Evolutionary conservation across 208 protist species (phyloP).

Genomic region (Crithidia fasciculata): DNA sequence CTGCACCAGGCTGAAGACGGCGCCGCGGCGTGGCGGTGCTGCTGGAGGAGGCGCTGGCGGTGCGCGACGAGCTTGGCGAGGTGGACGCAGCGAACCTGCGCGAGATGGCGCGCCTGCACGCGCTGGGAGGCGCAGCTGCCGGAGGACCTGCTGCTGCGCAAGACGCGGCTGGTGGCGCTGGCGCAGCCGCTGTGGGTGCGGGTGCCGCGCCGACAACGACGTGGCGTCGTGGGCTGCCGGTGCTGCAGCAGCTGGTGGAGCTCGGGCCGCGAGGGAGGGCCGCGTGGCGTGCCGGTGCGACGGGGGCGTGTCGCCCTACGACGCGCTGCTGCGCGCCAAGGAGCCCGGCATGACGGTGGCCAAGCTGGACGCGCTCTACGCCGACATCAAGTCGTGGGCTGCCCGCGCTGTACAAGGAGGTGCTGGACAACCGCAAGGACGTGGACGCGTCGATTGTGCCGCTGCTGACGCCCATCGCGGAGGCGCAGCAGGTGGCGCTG

Average conservation of each 20-base stretch:
- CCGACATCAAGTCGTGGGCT: conserved; percentile 69
- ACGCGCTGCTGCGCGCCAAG: conserved; percentile 64
- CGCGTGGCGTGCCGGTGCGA: conserved; percentile 15
- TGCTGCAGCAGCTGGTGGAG: conserved; percentile 52
- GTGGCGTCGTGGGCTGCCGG: conserved; percentile 52
- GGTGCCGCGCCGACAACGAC: conserved; percentile 51
- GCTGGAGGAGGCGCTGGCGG: not conserved
- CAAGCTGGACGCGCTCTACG: conserved; percentile 58
- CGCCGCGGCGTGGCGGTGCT: conserved; percentile 1
- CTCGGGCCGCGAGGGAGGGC: conserved; percentile 50
- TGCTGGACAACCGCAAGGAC: conserved; percentile 45
- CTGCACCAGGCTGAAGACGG: conserved; percentile 31
- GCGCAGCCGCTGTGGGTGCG: conserved; percentile 44
- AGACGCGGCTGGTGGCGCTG: conserved; percentile 35
- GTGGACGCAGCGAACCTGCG: conserved; percentile 55
- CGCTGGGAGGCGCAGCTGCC: conserved; percentile 35
- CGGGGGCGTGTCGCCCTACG: conserved; percentile 38
- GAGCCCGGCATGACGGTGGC: conserved; percentile 68
- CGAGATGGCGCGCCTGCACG: conserved; percentile 45
- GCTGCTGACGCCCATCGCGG: conserved; percentile 36
- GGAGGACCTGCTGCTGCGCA: conserved; percentile 43
- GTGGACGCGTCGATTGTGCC: conserved; percentile 15
- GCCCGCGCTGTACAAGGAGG: conserved; percentile 50
- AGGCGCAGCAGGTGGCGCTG: conserved; percentile 44
- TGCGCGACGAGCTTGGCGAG: conserved; percentile 26